Conservation (phyloP, 1,284 basidiomycete genomes). For the Boletus mariae region DNA sequence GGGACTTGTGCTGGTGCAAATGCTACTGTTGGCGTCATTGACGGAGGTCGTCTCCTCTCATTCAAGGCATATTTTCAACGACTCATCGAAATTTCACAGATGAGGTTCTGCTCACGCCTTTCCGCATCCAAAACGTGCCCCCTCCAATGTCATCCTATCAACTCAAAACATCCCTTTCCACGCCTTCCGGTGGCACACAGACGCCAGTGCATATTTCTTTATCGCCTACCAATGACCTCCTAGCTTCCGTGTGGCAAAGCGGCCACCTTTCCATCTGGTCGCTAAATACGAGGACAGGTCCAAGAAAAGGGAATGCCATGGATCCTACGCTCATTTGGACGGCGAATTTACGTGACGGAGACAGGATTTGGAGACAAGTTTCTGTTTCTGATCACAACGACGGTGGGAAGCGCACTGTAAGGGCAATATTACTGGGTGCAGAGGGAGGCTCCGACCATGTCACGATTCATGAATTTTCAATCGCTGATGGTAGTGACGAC, state of each 20-base stretch:
- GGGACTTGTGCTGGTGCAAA: conserved; percentile 74
- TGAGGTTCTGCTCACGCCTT: conserved; percentile 83
- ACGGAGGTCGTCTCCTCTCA: conserved; percentile 66
- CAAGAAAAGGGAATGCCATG: conserved; percentile 62
- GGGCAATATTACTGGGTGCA: conserved; percentile 21
- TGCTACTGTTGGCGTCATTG: conserved; percentile 89
- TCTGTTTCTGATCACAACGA: conserved; percentile 25
- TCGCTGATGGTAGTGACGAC: background rate
- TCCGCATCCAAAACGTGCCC: conserved; percentile 90
- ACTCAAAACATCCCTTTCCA: conserved; percentile 41
- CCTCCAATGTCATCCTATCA: conserved; percentile 89
- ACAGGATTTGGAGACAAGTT: conserved; percentile 38
- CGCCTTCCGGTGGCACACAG: conserved; percentile 4
- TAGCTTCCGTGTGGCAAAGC: conserved; percentile 69
- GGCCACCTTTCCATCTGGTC: conserved; percentile 68
- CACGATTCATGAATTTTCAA: conserved; percentile 16
- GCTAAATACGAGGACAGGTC: conserved; percentile 58
- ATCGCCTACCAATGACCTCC: conserved; percentile 51
- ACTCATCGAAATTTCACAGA: conserved; percentile 39
- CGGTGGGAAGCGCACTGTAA: conserved; percentile 7
- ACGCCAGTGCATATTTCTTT: conserved; percentile 68
- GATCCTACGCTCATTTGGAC: conserved; percentile 55
- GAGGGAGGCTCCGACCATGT: conserved; percentile 18
- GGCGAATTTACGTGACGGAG: conserved; percentile 29
- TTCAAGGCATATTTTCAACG: conserved; percentile 35